A percentile compares a stretch with the other conserved stretches of the same genome.
Evolutionary conservation across 805 yeast genomes (phyloP).

Genomic region (Candida taoyuanica): DNA sequence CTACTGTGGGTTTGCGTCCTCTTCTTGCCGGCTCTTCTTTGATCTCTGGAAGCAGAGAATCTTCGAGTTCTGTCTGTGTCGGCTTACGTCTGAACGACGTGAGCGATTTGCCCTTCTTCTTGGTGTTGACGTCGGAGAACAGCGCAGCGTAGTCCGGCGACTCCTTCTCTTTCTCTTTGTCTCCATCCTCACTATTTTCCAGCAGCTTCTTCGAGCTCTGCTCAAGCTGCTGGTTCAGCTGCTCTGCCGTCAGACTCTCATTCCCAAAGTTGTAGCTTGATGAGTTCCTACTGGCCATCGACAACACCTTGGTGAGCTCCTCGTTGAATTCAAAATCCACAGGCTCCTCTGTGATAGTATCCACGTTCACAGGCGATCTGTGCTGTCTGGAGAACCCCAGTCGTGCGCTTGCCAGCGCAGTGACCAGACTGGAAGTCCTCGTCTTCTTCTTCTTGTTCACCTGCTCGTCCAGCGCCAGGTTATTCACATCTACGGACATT

Average conservation of each 20-base stretch:
- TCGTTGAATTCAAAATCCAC: slow-evolving; percentile 20
- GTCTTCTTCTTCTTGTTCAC: slow-evolving; percentile 20
- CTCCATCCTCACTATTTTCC: slow-evolving; percentile 2
- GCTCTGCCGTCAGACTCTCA: not conserved
- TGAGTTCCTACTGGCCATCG: slow-evolving; percentile 23
- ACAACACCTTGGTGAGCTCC: slow-evolving; percentile 22
- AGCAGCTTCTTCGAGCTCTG: not conserved
- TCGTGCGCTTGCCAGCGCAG: slow-evolving; percentile 23
- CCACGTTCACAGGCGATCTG: not conserved
- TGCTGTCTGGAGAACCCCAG: slow-evolving; percentile 16
- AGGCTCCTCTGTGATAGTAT: slow-evolving; percentile 4
- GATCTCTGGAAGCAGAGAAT: no score
- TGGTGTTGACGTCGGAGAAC: slow-evolving; percentile 23
- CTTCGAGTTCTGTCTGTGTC: no score
- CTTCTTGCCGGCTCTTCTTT: slow-evolving; percentile 40
- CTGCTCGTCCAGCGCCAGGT: slow-evolving; percentile 9
- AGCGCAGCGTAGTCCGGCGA: slow-evolving; percentile 31
- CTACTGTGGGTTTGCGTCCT: slow-evolving; percentile 61
- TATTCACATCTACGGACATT: slow-evolving; percentile 12
- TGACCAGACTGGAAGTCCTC: slow-evolving; percentile 20
- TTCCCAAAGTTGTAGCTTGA: slow-evolving; percentile 21
- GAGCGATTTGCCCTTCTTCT: slow-evolving; percentile 18
- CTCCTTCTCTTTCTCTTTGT: slow-evolving; percentile 11
- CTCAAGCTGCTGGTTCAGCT: not conserved
- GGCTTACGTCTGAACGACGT: slow-evolving; percentile 10